phyloP scores from a whole-genome alignment of 2,329 filamentous ascomycete species.

The Sarocladium strictum region DNA sequence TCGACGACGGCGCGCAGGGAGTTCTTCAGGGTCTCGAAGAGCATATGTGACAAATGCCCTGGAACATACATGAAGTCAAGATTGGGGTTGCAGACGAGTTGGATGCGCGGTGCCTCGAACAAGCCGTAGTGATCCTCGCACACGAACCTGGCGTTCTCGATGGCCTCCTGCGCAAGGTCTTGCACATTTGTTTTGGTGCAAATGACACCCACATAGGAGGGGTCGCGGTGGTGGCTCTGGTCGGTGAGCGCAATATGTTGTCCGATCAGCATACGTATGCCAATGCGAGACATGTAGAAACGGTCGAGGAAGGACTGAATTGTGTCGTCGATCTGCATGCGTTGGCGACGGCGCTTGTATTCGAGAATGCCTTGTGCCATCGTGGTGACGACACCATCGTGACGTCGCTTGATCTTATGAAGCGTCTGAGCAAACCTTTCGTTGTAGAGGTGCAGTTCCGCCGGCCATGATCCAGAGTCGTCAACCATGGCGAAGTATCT shows the following conservation, averaged over 20 bases:
- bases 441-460: slow-evolving; percentile 92
- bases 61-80: slow-evolving; percentile 99
- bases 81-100: slow-evolving; percentile 90
- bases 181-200: slow-evolving; percentile 97
- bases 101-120: slow-evolving; percentile 93
- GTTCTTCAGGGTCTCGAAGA: slow-evolving; percentile 99
- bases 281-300: slow-evolving; percentile 99
- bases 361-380: slow-evolving; percentile 97
- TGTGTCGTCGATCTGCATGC: slow-evolving; percentile 96
- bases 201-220: slow-evolving; percentile 95
- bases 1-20: slow-evolving; percentile 95
- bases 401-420: slow-evolving; percentile 89
- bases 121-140: slow-evolving; percentile 98
- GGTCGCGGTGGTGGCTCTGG: slow-evolving; percentile 82
- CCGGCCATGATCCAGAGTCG: slow-evolving; percentile 83
- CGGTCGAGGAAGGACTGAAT: slow-evolving; percentile 97
- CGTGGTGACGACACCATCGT: slow-evolving; percentile 95
- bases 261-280: slow-evolving; percentile 97
- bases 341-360: slow-evolving; percentile 92
- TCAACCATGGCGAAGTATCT: slow-evolving; percentile 89
- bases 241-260: slow-evolving; percentile 97
- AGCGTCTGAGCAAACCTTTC: slow-evolving; percentile 81
- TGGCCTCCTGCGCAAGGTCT: slow-evolving; percentile 92
- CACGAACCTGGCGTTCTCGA: slow-evolving; percentile 97
- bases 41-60: slow-evolving; percentile 98